Conservation (phyloP, 768 basidiomycete species). For the Lactifluus subvellereus region DNA sequence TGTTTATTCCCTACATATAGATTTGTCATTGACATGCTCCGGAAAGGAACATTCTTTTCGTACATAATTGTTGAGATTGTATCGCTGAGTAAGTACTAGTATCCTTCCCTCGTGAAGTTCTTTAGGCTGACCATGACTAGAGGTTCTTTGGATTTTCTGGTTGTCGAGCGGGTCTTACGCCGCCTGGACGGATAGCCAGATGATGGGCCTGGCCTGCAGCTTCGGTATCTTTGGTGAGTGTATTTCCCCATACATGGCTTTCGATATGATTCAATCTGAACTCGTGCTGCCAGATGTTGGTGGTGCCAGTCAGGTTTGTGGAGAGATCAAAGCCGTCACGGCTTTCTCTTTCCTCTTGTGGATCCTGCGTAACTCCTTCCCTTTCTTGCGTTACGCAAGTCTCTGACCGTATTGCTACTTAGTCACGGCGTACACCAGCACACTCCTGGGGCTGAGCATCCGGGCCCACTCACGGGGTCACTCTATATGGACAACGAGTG, state of each 20-base stretch:
- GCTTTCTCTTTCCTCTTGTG: slow-evolving; percentile 38
- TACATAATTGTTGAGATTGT: slow-evolving; percentile 35
- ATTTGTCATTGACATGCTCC: slow-evolving; percentile 33
- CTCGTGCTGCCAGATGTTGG: not conserved
- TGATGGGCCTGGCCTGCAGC: not conserved
- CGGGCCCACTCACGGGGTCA: slow-evolving; percentile 30
- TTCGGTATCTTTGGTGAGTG: slow-evolving; percentile 15
- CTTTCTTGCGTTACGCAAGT: not conserved
- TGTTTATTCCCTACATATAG: slow-evolving; percentile 24
- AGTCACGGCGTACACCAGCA: slow-evolving; percentile 33
- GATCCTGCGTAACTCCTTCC: slow-evolving; percentile 29
- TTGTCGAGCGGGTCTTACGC: slow-evolving; percentile 34
- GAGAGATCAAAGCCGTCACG: slow-evolving; percentile 30
- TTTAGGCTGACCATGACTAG: slow-evolving; percentile 22
- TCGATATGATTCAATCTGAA: not conserved
- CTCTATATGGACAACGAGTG: slow-evolving; percentile 32
- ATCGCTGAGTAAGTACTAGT: slow-evolving; percentile 33
- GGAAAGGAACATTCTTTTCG: slow-evolving; percentile 36
- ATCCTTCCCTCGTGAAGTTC: not conserved
- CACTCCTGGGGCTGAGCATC: slow-evolving; percentile 28
- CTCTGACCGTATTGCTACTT: slow-evolving; percentile 5
- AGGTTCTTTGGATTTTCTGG: slow-evolving; percentile 37
- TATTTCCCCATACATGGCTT: not conserved
- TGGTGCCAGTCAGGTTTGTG: slow-evolving; percentile 24
- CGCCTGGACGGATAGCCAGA: slow-evolving; percentile 13